Percentiles rank a stretch among this genome's conserved stretches.
These are phyloP conservation scores for Phaeotremella skinneri DNA, from an alignment of 768 basidiomycete genomes.

Conservation along the genomic window DNA sequence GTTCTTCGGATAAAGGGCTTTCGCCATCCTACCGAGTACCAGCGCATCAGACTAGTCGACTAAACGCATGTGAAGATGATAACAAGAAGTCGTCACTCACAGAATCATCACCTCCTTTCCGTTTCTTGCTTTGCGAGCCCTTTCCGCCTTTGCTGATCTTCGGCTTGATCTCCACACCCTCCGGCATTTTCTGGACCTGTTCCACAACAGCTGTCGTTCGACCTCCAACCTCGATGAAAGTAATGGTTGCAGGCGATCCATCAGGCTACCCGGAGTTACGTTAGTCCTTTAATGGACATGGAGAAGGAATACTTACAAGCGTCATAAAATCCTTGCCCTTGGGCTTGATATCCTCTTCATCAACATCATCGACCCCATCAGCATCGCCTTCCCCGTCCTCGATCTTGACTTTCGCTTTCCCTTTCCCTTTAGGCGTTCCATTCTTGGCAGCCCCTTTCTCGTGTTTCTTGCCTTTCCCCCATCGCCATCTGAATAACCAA, in stretches of 20 bases:
- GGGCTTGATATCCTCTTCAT: constrained; percentile 30
- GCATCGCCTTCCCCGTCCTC: constrained; percentile 14
- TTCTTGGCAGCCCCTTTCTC: constrained; percentile 22
- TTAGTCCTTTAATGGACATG: background rate
- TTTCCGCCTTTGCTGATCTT: constrained; percentile 40
- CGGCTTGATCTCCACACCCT: constrained; percentile 46
- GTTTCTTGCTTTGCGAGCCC: constrained; percentile 28
- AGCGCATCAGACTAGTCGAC: background rate
- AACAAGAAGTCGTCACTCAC: constrained; percentile 11
- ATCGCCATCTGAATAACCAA: constrained; percentile 50
- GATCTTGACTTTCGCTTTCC: constrained; percentile 18
- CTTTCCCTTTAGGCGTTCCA: constrained; percentile 16
- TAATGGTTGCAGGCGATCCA: constrained; percentile 68
- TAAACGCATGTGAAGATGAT: background rate
- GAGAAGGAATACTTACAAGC: constrained; percentile 23
- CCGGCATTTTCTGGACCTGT: constrained; percentile 60
- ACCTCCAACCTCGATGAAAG: constrained; percentile 72
- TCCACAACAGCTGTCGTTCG: constrained; percentile 70
- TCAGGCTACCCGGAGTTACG: constrained; percentile 57
- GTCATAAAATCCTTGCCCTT: constrained; percentile 34
- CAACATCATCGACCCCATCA: constrained; percentile 23
- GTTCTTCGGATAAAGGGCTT: background rate
- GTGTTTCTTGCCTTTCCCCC: constrained; percentile 49
- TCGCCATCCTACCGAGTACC: constrained; percentile 1
- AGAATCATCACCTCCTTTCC: background rate